Evolutionary conservation across 495 filamentous ascomycete genomes (phyloP).

Genomic region (Letharia lupina): DNA sequence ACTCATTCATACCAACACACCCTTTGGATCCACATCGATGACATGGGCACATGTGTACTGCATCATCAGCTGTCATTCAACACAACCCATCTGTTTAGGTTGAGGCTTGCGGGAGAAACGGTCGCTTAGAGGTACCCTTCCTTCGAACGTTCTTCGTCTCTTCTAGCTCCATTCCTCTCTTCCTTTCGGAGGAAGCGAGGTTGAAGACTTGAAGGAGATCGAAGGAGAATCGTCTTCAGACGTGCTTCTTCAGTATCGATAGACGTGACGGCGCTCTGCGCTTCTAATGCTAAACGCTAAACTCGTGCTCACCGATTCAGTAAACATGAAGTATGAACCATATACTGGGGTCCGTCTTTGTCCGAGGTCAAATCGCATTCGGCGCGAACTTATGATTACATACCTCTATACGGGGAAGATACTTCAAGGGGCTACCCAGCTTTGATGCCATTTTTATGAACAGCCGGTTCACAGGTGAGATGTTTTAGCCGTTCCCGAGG

Average conservation of each 20-base stretch:
- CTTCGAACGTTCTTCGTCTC: slow-evolving; percentile 9
- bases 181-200: not conserved
- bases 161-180: slow-evolving; percentile 10
- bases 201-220: not conserved
- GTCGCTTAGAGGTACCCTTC: slow-evolving; percentile 9
- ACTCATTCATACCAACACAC: not conserved
- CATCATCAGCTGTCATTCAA: not conserved
- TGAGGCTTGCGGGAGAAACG: slow-evolving; percentile 14
- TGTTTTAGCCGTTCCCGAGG: not conserved
- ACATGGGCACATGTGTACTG: not conserved
- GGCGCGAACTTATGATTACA: not conserved
- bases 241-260: not conserved
- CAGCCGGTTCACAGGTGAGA: not conserved
- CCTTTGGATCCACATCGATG: not conserved
- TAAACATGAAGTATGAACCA: not conserved
- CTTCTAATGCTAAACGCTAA: not conserved
- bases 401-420: not conserved
- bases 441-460: not conserved
- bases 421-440: not conserved
- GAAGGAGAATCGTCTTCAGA: not conserved
- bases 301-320: not conserved
- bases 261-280: not conserved
- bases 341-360: not conserved
- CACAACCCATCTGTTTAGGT: slow-evolving; percentile 7
- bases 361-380: not conserved